Conservation (phyloP, 352 stramenopile genomes). For the Ophiocytium majus region DNA sequence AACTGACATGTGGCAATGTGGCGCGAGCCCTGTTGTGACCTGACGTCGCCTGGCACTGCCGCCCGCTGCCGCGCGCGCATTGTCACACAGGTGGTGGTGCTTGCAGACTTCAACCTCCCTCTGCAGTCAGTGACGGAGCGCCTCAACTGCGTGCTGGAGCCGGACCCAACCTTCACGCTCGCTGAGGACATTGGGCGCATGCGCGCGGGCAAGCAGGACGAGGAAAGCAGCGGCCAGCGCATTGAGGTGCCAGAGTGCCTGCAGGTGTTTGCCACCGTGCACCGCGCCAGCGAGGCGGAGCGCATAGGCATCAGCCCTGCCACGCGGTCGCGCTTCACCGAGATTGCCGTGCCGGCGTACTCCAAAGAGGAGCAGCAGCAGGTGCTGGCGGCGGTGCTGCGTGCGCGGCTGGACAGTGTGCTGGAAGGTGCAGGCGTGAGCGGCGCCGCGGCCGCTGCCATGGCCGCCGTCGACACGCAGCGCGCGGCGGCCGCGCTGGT, state of each 20-base stretch:
- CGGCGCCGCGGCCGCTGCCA: too few species aligned
- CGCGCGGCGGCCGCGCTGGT: too few species aligned
- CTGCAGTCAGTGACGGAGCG: slow-evolving; percentile 13
- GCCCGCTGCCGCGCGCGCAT: too few species aligned
- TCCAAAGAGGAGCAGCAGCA: slow-evolving; percentile 6
- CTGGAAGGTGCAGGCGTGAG: too few species aligned
- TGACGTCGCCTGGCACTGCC: too few species aligned
- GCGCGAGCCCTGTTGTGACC: too few species aligned
- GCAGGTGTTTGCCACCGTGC: slow-evolving; percentile 29
- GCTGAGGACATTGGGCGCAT: slow-evolving; percentile 18
- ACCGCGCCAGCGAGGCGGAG: slow-evolving; percentile 2
- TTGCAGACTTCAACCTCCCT: slow-evolving; percentile 28
- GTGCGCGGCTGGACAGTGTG: too few species aligned
- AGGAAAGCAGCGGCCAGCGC: slow-evolving; percentile 6
- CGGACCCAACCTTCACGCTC: slow-evolving; percentile 21
- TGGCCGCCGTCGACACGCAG: too few species aligned
- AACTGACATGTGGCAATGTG: too few species aligned
- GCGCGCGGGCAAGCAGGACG: too few species aligned
- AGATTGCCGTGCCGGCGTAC: slow-evolving; percentile 23
- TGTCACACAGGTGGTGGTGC: slow-evolving; percentile 14
- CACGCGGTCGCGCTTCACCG: slow-evolving; percentile 24
- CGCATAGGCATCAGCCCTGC: slow-evolving; percentile 20
- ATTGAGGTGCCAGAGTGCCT: slow-evolving; percentile 11
- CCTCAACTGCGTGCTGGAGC: slow-evolving; percentile 24
- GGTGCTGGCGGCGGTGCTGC: neutral